A percentile compares a stretch with the other conserved stretches of the same genome.
phyloP scores from a whole-genome alignment of 2,329 filamentous ascomycete genomes.

The Penicillium sp. region DNA sequence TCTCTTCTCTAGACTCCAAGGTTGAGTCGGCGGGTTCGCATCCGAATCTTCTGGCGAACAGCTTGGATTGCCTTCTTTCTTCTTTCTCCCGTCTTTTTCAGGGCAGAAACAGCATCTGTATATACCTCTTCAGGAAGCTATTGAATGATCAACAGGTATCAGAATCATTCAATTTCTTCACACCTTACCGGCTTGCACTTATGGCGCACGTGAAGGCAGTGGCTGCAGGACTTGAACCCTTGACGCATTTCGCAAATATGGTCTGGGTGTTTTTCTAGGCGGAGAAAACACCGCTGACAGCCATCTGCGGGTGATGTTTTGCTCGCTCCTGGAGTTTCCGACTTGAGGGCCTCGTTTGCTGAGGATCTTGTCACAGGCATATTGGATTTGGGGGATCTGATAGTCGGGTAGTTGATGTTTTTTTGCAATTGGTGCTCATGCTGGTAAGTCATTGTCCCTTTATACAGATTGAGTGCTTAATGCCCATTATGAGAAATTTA shows the following conservation, averaged over 20 bases:
- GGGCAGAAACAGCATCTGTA: neutral
- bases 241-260: neutral
- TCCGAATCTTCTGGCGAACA: neutral
- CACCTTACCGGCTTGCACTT: slow-evolving; percentile 1
- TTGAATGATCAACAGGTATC: neutral
- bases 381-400: neutral
- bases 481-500: neutral
- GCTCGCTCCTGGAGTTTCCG: neutral
- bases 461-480: neutral
- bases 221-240: neutral
- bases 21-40: neutral
- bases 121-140: neutral
- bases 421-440: neutral
- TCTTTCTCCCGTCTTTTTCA: neutral
- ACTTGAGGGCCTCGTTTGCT: neutral
- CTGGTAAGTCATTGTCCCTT: neutral
- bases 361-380: neutral
- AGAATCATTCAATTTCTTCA: neutral
- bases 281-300: slow-evolving; percentile 11
- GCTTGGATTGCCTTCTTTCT: neutral
- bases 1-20: neutral
- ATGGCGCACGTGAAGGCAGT: neutral
- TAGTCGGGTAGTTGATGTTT: neutral
- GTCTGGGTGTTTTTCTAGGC: neutral
- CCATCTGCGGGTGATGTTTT: neutral